These are phyloP conservation scores for Gynochthodes officinalis DNA, from an alignment of 257 asterid species.

Conservation along the genomic window DNA sequence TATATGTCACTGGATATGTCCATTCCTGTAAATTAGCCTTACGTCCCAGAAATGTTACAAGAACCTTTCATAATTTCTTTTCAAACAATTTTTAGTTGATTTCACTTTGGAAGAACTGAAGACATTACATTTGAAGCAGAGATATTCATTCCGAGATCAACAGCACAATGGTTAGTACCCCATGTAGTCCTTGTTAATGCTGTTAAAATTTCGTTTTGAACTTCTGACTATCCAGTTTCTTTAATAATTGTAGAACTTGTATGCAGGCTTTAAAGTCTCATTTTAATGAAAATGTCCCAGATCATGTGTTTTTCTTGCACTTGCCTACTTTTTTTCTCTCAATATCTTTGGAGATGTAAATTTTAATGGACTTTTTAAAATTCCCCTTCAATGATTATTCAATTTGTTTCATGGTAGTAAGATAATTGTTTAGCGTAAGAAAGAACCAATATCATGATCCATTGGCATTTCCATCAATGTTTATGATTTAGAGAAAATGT, in stretches of 20 bases:
- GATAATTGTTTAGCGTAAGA: neutral
- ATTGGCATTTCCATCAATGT: no score
- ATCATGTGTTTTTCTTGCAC: neutral
- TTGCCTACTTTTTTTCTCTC: neutral
- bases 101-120: constrained; percentile 76
- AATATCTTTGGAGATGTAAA: neutral
- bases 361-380: no score
- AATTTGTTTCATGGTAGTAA: neutral
- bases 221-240: neutral
- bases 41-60: neutral
- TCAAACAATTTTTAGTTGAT: constrained; percentile 53
- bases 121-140: constrained; percentile 76
- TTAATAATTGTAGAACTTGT: neutral
- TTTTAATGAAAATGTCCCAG: neutral
- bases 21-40: neutral
- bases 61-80: constrained; percentile 7
- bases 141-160: constrained; percentile 75
- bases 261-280: neutral
- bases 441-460: no score
- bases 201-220: neutral
- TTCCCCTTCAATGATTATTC: neutral
- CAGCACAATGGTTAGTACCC: constrained; percentile 68
- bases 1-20: neutral
- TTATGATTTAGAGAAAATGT: neutral
- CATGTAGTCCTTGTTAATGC: neutral